These are phyloP conservation scores for Actinidia polygama DNA, from an alignment of 179 eudicot species.

Conservation along the genomic window DNA sequence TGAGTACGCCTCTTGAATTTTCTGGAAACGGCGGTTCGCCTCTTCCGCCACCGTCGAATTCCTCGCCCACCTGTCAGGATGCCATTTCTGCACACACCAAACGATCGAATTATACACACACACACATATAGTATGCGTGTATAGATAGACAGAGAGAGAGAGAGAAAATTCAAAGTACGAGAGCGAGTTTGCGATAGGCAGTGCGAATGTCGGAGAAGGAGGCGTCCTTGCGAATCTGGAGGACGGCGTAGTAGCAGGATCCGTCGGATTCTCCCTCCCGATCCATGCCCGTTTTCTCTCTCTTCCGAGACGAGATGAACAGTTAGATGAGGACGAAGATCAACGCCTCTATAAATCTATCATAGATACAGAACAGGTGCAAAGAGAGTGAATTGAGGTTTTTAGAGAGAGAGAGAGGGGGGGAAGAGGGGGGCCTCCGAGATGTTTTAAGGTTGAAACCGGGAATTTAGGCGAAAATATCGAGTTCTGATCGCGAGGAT, in stretches of 20 bases:
- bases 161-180: slow-evolving; percentile 35
- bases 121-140: neutral
- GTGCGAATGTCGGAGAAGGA: slow-evolving; percentile 75
- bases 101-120: neutral
- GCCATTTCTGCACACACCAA: slow-evolving; percentile 68
- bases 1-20: slow-evolving; percentile 89
- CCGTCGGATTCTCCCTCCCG: slow-evolving; percentile 58
- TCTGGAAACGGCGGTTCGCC: slow-evolving; percentile 81
- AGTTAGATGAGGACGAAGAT: neutral
- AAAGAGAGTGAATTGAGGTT: neutral
- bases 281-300: slow-evolving; percentile 41
- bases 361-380: neutral
- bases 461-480: slow-evolving; percentile 10
- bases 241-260: slow-evolving; percentile 75
- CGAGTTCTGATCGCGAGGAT: neutral
- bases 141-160: neutral
- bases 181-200: slow-evolving; percentile 92
- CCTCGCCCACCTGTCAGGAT: slow-evolving; percentile 77
- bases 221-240: slow-evolving; percentile 73
- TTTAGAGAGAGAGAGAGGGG: neutral
- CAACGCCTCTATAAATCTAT: neutral
- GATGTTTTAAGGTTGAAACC: slow-evolving; percentile 13
- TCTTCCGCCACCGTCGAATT: slow-evolving; percentile 64
- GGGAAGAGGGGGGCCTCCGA: neutral
- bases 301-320: neutral